Base-by-base conservation (phyloP, 2,329 filamentous ascomycete species). In the Epichloe uncinata region DNA sequence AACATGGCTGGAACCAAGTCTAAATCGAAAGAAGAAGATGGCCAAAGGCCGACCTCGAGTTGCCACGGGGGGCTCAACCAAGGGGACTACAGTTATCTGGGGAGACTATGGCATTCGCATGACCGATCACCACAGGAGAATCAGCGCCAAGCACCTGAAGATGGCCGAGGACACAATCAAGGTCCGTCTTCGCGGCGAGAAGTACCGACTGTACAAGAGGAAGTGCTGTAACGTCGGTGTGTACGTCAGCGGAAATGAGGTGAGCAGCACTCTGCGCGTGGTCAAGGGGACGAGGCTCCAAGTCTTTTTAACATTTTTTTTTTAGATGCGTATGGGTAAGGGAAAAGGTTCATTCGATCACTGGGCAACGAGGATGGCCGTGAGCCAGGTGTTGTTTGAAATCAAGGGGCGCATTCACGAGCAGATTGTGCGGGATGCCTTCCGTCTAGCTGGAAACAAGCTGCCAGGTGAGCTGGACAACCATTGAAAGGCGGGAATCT, bases 261-360 rank as follows among this genome's bases (percentile, higher is more conserved):
- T 84, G 44, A 46, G 52, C 26, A 45, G 33, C 6, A 22, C 33
- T 15, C n/a, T 16, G 38, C 15, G 5, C 35, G 13, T n/a, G 13
- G 18, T 34, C 30, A 22, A 16, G 9, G 18, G 18, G 34, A 18
- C 20, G 16, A 13, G 30, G 30, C 11, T 47, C 5, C 15, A 26
- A 33, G 16, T 41, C 6, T 48, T 16, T 44, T 44, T 52, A 22
- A 50, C 41, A 22, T 42, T 49, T 48, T 20, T 44, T 5, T 56
- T n/a, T n/a, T n/a, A 84, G 81, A 85, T 88, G 66, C 85, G 93
- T 78, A 98, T 98, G 94, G 93, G 93, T 66, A 98, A 97, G 71
- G 93, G 93, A 70, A 98, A 98, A 67, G 93, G 93, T 59, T 86
- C 84, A 54, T 97, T 98, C 64, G 93, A 98, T 66, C 87, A 95